phyloP scores from a whole-genome alignment of 208 protist species.

The Lotmaria passim region DNA sequence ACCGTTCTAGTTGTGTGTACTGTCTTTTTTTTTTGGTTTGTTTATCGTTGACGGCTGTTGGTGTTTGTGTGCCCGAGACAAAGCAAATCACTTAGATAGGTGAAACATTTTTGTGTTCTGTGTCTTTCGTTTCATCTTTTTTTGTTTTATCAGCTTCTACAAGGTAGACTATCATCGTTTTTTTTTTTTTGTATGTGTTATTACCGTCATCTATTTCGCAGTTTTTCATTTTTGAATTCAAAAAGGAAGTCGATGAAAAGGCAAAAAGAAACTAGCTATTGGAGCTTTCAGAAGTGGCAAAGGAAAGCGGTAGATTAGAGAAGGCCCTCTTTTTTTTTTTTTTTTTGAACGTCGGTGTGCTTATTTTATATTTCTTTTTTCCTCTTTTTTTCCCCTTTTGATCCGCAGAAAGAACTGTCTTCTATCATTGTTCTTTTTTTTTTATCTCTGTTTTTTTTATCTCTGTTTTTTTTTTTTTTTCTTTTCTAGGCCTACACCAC shows the following conservation, averaged over 20 bases:
- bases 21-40: conserved; percentile 26
- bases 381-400: conserved; percentile 13
- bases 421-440: conserved; percentile 18
- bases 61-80: not conserved
- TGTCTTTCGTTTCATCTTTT: conserved; percentile 27
- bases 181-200: not conserved
- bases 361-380: conserved; percentile 3
- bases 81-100: not conserved
- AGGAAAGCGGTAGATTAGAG: not conserved
- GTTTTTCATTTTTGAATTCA: not conserved
- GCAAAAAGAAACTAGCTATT: not conserved
- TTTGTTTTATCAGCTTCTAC: not conserved
- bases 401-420: not conserved
- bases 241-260: not conserved
- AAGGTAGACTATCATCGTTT: conserved; percentile 23
- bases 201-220: not conserved
- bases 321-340: not conserved
- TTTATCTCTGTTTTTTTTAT: not conserved
- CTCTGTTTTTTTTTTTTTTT: conserved; percentile 14
- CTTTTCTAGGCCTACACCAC: too few species aligned
- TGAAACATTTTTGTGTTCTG: too few species aligned
- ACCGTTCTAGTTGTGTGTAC: conserved; percentile 7
- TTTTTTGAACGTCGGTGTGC: conserved; percentile 1
- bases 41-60: not conserved
- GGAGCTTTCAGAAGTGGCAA: too few species aligned